A percentile compares a stretch with the other conserved stretches of the same genome.
Evolutionary conservation across 768 basidiomycete genomes (phyloP).

Genomic region (Rhodosporidiobolus sp.): DNA sequence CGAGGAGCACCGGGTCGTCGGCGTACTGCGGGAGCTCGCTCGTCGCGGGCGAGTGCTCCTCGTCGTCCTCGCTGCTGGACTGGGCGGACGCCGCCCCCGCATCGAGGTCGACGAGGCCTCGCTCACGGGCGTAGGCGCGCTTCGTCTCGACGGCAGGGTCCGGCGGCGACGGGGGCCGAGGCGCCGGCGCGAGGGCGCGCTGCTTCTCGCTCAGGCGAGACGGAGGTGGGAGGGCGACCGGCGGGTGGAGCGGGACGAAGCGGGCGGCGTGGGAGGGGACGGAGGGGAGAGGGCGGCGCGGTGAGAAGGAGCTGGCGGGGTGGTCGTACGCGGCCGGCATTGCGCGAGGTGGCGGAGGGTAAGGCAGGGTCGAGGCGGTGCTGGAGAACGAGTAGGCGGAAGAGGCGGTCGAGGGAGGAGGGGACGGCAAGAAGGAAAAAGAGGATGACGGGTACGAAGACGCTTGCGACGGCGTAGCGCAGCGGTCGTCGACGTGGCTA

Average conservation of each 20-base stretch:
- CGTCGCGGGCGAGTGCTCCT: background rate
- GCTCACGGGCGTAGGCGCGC: background rate
- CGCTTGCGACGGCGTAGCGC: too few relatives aligned
- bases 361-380: background rate
- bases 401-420: background rate
- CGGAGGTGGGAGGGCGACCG: background rate
- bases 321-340: background rate
- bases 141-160: background rate
- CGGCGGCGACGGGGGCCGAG: background rate
- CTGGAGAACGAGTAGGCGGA: background rate
- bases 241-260: constrained; percentile 6
- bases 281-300: background rate
- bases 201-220: background rate
- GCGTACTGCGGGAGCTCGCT: background rate
- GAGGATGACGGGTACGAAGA: too few relatives aligned
- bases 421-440: too few relatives aligned
- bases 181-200: background rate
- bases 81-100: background rate
- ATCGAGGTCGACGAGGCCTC: background rate
- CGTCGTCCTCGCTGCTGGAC: background rate
- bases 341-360: background rate
- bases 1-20: background rate
- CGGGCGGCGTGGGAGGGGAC: background rate
- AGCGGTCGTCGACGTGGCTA: too few relatives aligned
- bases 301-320: background rate